Percentiles rank a stretch among this genome's conserved stretches.
phyloP scores from a whole-genome alignment of 2,329 filamentous ascomycete species.

The Penicillium sclerotigenum region DNA sequence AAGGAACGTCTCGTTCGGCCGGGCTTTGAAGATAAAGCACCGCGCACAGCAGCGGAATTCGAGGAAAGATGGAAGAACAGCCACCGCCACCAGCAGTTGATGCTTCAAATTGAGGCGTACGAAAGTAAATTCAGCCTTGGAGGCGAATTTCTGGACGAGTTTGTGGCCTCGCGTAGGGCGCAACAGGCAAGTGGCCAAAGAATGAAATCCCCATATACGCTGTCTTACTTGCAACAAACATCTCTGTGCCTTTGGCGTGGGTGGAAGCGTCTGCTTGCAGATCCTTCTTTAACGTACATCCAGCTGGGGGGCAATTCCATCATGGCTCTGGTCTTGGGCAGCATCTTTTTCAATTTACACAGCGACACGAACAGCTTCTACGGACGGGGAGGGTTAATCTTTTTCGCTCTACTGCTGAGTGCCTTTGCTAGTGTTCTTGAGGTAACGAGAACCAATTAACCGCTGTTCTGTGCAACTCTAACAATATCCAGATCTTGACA shows the following conservation, averaged over 20 bases:
- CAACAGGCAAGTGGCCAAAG: constrained; percentile 48
- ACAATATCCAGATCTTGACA: too few relatives aligned
- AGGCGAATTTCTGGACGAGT: constrained; percentile 30
- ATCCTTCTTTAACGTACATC: constrained; percentile 67
- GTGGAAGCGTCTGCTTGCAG: constrained; percentile 68
- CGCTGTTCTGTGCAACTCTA: constrained; percentile 20
- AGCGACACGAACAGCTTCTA: constrained; percentile 66
- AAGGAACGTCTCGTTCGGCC: constrained; percentile 52
- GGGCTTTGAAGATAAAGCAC: constrained; percentile 60
- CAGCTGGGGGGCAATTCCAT: constrained; percentile 62
- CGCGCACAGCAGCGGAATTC: constrained; percentile 67
- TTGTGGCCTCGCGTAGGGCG: constrained; percentile 34
- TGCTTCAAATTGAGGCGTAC: constrained; percentile 40
- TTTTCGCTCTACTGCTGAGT: constrained; percentile 81
- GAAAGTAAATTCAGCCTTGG: constrained; percentile 38
- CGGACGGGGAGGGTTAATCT: constrained; percentile 70
- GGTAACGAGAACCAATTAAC: constrained; percentile 36
- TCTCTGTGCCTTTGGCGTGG: constrained; percentile 74
- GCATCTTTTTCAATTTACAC: constrained; percentile 73
- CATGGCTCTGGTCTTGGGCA: constrained; percentile 71
- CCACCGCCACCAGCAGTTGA: constrained; percentile 38
- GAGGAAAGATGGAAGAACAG: constrained; percentile 53
- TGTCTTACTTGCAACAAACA: constrained; percentile 72
- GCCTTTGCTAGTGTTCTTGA: constrained; percentile 74
- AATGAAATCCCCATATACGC: constrained; percentile 71